phyloP scores from a whole-genome alignment of 169 alveolate species.

The Babesia bovis region DNA sequence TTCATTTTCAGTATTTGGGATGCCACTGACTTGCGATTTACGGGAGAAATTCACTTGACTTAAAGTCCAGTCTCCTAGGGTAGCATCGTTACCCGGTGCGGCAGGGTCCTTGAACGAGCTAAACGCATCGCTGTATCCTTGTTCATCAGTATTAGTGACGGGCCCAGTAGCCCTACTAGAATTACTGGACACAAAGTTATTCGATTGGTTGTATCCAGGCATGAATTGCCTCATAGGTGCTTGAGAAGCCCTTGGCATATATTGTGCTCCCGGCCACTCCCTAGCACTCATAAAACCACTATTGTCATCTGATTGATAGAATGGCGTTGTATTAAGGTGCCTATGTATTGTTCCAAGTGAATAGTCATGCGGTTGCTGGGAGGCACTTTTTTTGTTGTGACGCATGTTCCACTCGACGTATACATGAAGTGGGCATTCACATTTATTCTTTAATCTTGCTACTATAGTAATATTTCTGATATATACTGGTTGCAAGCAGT shows the following conservation, averaged over 20 bases:
- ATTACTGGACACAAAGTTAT: neutral
- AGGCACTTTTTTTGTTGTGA: neutral
- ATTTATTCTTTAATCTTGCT: slow-evolving; percentile 23
- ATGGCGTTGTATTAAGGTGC: neutral
- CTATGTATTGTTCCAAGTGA: neutral
- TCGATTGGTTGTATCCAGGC: neutral
- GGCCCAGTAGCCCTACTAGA: neutral
- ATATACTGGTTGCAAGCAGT: slow-evolving; percentile 40
- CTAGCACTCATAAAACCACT: slow-evolving; percentile 14
- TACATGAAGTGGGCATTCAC: slow-evolving; percentile 55
- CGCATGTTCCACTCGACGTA: slow-evolving; percentile 29
- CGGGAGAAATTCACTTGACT: neutral
- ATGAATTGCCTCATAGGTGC: neutral
- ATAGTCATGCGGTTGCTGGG: neutral
- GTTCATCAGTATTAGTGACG: neutral
- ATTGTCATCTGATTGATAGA: neutral
- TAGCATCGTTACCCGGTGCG: neutral
- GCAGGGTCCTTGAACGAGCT: neutral
- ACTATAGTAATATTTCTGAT: slow-evolving; percentile 36
- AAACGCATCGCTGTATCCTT: neutral
- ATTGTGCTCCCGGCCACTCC: neutral
- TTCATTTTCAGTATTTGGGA: neutral
- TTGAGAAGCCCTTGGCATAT: too few species aligned
- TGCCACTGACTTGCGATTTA: neutral
- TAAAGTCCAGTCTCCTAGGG: slow-evolving; percentile 12